Base-by-base conservation (phyloP, 1,139 yeast genomes). In the Kurtzmaniella quercitrusa region DNA sequence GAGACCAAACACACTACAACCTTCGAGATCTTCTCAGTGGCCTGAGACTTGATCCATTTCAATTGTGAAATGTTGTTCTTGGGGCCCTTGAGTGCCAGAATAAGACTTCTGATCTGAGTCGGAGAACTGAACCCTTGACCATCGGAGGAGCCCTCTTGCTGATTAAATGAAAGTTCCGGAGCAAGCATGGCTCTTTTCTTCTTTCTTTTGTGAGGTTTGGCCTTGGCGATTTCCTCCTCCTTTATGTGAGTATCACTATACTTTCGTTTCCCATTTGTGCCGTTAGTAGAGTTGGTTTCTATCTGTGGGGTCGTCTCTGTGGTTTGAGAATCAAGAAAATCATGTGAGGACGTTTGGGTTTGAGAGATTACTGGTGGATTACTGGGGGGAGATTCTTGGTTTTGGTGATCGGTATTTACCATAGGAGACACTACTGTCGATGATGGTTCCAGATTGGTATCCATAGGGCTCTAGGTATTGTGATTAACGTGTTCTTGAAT, bases 1-100 rank as follows among this genome's bases (percentile, higher is more conserved):
- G 93, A 89, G 2, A 80, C 74, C 44, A 82, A 65, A 11, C 88
- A 65, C n/a, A 81, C 66, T 1, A 87, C 81, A 3, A 84, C 75
- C 43, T 78, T 77, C 19, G 69, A 60, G 6, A 44, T 31, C 16
- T 29, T 31, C 23, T 42, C 40, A n/a, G 38, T 12, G 19, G 38
- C 25, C 11, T 10, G 19, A 2, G 27, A 4, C 14, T 19, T 19
- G 12, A 36, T 18, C 38, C 38, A 36, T 36, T 36, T 36, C 7
- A 19, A 21, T 11, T 21, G 19, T 31, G 18, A 16, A 15, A 31
- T 31, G 18, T 16, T 31, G 18, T 15, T 16, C 18, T 31, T 31
- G 14, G 18, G 16, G 14, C 36, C 36, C 18, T 31, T 31, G 36
- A 31, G 36, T 14, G 18, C 16, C 16, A 15, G 14, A 9, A 31